These are phyloP conservation scores for Pestalotiopsis sp. DNA, from an alignment of 2,329 filamentous ascomycete species.

Conservation along the genomic window DNA sequence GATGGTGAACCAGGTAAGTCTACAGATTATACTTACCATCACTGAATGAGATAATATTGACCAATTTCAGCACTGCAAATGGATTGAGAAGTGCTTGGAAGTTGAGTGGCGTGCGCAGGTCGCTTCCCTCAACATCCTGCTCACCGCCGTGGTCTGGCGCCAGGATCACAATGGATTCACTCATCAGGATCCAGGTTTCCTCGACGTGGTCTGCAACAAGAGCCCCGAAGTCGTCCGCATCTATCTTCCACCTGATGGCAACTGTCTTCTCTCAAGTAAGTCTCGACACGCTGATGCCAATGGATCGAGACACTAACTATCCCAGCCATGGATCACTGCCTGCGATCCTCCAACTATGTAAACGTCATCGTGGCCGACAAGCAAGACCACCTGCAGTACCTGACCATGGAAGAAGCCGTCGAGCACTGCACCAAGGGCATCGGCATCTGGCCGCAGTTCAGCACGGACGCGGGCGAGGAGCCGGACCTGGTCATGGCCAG, in stretches of 20 bases:
- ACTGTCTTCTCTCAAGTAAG: conserved; percentile 64
- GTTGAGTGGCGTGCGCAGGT: conserved; percentile 75
- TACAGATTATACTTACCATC: background rate
- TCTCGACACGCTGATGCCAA: background rate
- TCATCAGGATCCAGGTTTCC: conserved; percentile 78
- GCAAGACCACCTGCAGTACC: conserved; percentile 74
- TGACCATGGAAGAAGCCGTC: conserved; percentile 71
- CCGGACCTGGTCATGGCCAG: conserved; percentile 77
- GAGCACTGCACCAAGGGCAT: conserved; percentile 77
- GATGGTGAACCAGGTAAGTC: conserved; percentile 72
- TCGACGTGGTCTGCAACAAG: conserved; percentile 79
- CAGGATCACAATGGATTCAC: conserved; percentile 86
- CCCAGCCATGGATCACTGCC: conserved; percentile 70
- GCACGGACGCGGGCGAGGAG: conserved; percentile 66
- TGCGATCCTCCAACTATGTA: conserved; percentile 74
- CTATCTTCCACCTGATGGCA: conserved; percentile 78
- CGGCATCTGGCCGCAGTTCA: conserved; percentile 77
- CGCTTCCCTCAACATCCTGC: conserved; percentile 75
- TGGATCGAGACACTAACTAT: background rate
- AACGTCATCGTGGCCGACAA: conserved; percentile 81
- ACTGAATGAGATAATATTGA: conserved; percentile 16
- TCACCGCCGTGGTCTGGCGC: conserved; percentile 78
- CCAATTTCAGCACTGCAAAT: conserved; percentile 66
- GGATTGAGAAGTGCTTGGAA: conserved; percentile 80
- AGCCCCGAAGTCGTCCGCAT: conserved; percentile 78